phyloP scores from a whole-genome alignment of 2,329 filamentous ascomycete genomes.

The Dactylellina cionopaga region DNA sequence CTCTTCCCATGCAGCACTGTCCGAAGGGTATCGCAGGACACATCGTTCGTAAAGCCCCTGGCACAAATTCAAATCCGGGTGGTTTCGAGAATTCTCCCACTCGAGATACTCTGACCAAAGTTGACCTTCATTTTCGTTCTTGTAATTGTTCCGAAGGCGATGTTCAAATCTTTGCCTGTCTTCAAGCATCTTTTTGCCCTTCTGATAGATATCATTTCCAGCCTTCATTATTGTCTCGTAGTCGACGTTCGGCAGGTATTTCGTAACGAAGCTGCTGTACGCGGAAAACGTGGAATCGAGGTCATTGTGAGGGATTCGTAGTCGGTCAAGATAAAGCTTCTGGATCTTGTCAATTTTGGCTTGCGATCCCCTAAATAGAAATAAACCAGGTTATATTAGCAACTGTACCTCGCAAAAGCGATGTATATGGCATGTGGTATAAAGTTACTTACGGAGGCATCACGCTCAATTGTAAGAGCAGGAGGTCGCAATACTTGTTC shows the following conservation, averaged over 20 bases:
- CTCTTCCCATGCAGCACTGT: slow-evolving; percentile 56
- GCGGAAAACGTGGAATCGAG: slow-evolving; percentile 79
- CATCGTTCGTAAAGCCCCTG: slow-evolving; percentile 56
- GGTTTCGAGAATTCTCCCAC: slow-evolving; percentile 78
- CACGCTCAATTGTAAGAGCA: slow-evolving; percentile 73
- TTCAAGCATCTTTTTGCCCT: slow-evolving; percentile 72
- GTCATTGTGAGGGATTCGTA: slow-evolving; percentile 76
- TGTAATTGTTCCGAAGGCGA: slow-evolving; percentile 70
- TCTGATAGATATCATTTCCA: slow-evolving; percentile 71
- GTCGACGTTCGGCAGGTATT: slow-evolving; percentile 72
- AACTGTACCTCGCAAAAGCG: not conserved
- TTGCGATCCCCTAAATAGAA: slow-evolving; percentile 23
- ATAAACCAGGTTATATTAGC: not conserved
- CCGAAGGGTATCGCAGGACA: slow-evolving; percentile 55
- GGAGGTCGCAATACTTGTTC: slow-evolving; percentile 79
- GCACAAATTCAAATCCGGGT: slow-evolving; percentile 63
- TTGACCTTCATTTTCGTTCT: slow-evolving; percentile 65
- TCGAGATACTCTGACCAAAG: slow-evolving; percentile 77
- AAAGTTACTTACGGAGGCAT: slow-evolving; percentile 65
- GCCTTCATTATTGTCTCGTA: slow-evolving; percentile 80
- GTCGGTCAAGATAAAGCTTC: slow-evolving; percentile 74
- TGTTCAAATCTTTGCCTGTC: slow-evolving; percentile 75
- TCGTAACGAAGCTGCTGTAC: slow-evolving; percentile 77
- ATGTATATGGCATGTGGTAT: too few species aligned
- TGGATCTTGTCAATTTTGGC: slow-evolving; percentile 71